phyloP scores from a whole-genome alignment of 2,329 filamentous ascomycete species.

The Clarireedia hainanense region DNA sequence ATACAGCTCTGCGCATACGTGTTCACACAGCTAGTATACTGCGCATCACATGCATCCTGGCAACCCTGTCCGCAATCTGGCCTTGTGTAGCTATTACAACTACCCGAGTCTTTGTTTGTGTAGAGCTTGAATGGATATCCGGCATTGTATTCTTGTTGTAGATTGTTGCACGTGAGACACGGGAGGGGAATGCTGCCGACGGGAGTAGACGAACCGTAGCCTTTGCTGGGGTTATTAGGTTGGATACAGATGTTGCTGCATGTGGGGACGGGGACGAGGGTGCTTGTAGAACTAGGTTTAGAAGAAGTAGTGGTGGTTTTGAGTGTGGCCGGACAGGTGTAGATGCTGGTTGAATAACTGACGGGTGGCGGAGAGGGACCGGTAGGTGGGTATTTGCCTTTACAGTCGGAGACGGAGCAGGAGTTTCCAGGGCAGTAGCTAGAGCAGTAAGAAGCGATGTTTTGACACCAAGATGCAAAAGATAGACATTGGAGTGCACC shows the following conservation, averaged over 20 bases:
- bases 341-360: constrained; percentile 31
- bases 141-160: constrained; percentile 33
- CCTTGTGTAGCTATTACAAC: constrained; percentile 39
- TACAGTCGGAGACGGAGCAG: constrained; percentile 38
- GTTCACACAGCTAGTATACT: constrained; percentile 40
- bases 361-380: constrained; percentile 33
- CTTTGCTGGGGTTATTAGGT: constrained; percentile 47
- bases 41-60: constrained; percentile 44
- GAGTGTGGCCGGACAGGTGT: constrained; percentile 24
- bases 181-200: constrained; percentile 46
- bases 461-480: constrained; percentile 43
- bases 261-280: constrained; percentile 38
- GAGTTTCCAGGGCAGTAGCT: constrained; percentile 30
- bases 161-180: constrained; percentile 47
- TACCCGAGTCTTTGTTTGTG: constrained; percentile 34
- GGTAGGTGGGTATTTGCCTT: constrained; percentile 34
- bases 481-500: constrained; percentile 41
- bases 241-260: constrained; percentile 42
- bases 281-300: constrained; percentile 25
- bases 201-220: constrained; percentile 58
- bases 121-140: constrained; percentile 46
- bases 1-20: constrained; percentile 44
- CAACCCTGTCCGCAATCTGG: constrained; percentile 35
- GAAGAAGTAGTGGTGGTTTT: constrained; percentile 26
- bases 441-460: constrained; percentile 38